A percentile compares a stretch with the other conserved stretches of the same genome.
These are phyloP conservation scores for Corylus avellana DNA, from an alignment of 306 rosid genomes.

Conservation along the genomic window DNA sequence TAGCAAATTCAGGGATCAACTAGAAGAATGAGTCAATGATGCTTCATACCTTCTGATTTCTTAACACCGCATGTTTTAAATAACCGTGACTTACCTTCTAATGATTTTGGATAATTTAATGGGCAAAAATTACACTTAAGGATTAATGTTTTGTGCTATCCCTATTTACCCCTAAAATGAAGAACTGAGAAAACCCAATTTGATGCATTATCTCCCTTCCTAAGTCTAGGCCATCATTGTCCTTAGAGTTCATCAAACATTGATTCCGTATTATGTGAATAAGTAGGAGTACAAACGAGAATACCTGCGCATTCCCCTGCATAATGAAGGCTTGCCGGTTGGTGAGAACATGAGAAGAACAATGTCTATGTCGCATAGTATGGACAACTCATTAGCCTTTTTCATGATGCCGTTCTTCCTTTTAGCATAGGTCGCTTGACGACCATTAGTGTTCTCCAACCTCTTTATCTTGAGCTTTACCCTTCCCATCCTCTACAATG, in stretches of 20 bases:
- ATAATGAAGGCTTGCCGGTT: constrained; percentile 75
- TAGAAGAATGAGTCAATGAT: background rate
- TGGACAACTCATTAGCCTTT: constrained; percentile 84
- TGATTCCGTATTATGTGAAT: background rate
- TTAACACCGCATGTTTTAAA: background rate
- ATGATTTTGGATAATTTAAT: background rate
- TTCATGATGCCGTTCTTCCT: constrained; percentile 79
- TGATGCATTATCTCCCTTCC: background rate
- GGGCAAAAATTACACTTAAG: background rate
- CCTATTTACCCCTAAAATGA: background rate
- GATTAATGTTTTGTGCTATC: background rate
- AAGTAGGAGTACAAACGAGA: background rate
- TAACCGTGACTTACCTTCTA: background rate
- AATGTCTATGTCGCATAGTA: constrained; percentile 82
- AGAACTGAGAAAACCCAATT: background rate
- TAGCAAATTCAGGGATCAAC: background rate
- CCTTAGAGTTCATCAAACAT: background rate
- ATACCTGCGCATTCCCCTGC: constrained; percentile 72
- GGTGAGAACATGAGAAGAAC: constrained; percentile 98
- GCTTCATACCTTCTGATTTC: background rate
- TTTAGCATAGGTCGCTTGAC: constrained; percentile 85
- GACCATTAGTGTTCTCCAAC: constrained; percentile 74
- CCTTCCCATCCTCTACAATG: constrained; percentile 77
- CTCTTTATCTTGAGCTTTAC: constrained; percentile 86
- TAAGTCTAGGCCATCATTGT: background rate